Evolutionary conservation across 1,284 basidiomycete genomes (phyloP), one percentile per base, ranked within the genome.

Genomic region (Rhizoctonia solani): DNA sequence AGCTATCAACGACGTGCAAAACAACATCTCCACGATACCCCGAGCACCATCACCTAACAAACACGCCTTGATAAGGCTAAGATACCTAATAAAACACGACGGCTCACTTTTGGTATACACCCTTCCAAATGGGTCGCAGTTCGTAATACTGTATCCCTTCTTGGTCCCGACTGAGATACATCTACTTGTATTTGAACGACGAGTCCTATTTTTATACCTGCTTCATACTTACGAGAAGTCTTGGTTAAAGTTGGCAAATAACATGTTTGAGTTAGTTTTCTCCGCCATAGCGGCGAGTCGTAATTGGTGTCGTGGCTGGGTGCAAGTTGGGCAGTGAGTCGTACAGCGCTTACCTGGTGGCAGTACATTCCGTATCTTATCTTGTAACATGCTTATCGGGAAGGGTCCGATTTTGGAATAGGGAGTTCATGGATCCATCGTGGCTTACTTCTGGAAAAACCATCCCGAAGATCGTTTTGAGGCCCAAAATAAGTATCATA

Each of bases 21-120:
- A 99, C 69, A 99, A 83, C 96, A 99, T 99, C 79, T 99, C 96
- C 11, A 98, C 95, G 70, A 97, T 95, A 27, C 93, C 94, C 14
- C 91, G 87, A 0, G 96, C 92, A 1, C 95, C 95, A 71, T 97
- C 93, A 74, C 90, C 95, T 91, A 69, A 11, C 39, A 8, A 37
- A 11, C 34, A 11, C 54, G 50, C 32, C n/a, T n/a, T n/a, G 41
- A 25, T 9, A 34, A 50, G 29, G 4, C 9, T 53, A 16, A 9
- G 2, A 41, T 37, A 2, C 21, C 16, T 9, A 3, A 46, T 30
- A 29, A 13, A 21, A n/a, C n/a, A 34, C 19, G 6, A 13, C 54
- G 25, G 84, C 89, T 77, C 75, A 93, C 93, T 91, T 85, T 92
- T 92, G 14, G 93, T 93, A 75, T 96, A 96, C 5, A 99, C 94